phyloP scores from a whole-genome alignment of 164 flowering plant species.

The Vitis rotundifolia region DNA sequence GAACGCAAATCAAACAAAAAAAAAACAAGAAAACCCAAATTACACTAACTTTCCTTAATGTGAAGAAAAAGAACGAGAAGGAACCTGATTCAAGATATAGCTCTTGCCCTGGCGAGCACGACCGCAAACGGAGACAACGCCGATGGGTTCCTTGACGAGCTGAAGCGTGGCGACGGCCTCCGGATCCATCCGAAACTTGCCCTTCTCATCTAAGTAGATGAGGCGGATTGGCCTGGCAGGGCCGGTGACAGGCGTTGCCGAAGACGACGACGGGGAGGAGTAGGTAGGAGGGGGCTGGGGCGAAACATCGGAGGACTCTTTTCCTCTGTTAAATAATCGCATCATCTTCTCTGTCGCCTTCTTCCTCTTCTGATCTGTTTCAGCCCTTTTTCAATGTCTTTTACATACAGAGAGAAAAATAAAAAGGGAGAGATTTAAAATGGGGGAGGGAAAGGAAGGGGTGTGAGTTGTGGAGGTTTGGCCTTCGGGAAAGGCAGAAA shows the following conservation, averaged over 20 bases:
- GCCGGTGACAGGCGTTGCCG: constrained; percentile 48
- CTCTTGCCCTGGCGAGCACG: constrained; percentile 99
- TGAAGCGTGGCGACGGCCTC: constrained; percentile 91
- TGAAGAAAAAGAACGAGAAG: not conserved
- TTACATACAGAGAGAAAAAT: not conserved
- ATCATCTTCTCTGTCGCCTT: constrained; percentile 25
- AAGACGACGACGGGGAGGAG: constrained; percentile 19
- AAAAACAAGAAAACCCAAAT: not conserved
- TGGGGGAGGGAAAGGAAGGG: constrained; percentile 25
- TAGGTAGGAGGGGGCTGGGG: constrained; percentile 23
- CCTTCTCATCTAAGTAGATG: constrained; percentile 88
- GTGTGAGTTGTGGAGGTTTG: not conserved
- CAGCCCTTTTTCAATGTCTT: not conserved
- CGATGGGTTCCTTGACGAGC: constrained; percentile 89
- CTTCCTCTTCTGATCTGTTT: not conserved
- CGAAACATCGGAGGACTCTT: constrained; percentile 23
- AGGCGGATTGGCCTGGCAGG: constrained; percentile 90
- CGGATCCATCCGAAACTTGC: constrained; percentile 95
- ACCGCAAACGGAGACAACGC: constrained; percentile 95
- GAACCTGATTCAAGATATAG: constrained; percentile 89
- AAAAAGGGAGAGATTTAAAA: constrained; percentile 15
- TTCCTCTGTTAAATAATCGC: constrained; percentile 41
- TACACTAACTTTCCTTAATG: not conserved
- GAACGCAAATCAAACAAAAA: not conserved
- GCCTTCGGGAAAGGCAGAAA: not conserved